Percentiles rank a stretch among this genome's conserved stretches.
Conservation (phyloP, 1,139 yeast species). For the Pichia sp. region DNA sequence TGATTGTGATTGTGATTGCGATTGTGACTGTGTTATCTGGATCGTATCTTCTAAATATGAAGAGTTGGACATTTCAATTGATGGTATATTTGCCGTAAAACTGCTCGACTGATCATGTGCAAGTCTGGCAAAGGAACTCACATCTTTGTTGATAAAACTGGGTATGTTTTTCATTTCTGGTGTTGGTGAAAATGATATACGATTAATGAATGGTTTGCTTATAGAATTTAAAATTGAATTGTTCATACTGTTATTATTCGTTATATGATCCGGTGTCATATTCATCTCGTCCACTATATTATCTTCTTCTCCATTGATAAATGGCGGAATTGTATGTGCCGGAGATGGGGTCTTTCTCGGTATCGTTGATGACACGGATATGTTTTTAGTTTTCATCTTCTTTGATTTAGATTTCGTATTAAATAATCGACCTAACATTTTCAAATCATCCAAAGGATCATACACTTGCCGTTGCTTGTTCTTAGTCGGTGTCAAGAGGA, state of each 20-base stretch:
- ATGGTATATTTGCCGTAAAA: conserved; percentile 4
- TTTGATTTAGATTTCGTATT: not conserved
- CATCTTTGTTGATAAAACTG: conserved; percentile 15
- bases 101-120: conserved; percentile 10
- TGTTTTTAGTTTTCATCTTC: too few species aligned
- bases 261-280: too few species aligned
- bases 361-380: too few species aligned
- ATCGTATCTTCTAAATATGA: conserved; percentile 12
- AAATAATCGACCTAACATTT: conserved; percentile 30
- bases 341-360: not conserved
- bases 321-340: not conserved
- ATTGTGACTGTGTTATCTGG: conserved; percentile 12
- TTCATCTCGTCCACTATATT: too few species aligned
- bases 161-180: conserved; percentile 7
- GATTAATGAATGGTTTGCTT: not conserved
- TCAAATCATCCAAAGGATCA: conserved; percentile 32
- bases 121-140: conserved; percentile 10
- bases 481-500: conserved; percentile 28
- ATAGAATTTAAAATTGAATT: not conserved
- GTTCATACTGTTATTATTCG: not conserved
- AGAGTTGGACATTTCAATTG: conserved; percentile 1
- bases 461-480: conserved; percentile 25
- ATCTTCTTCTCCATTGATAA: too few species aligned
- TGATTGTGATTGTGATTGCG: conserved; percentile 14
- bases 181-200: conserved; percentile 2